Evolutionary conservation across 257 asterid species (phyloP).

Genomic region (Rehmannia glutinosa): DNA sequence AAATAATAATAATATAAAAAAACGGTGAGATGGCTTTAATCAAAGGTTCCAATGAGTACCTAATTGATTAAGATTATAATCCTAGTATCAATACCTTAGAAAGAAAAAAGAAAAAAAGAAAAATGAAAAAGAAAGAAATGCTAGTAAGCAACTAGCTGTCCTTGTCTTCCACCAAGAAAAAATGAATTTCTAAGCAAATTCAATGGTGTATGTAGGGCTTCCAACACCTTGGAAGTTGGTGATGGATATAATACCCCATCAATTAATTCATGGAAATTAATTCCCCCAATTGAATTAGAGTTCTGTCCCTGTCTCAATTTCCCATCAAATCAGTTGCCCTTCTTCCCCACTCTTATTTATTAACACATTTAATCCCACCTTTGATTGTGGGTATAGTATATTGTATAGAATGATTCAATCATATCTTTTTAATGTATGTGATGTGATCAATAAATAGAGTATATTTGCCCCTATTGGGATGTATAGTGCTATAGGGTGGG

Average conservation of each 20-base stretch:
- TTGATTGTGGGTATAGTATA: not conserved
- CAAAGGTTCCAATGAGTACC: constrained; percentile 31
- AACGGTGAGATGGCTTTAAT: constrained; percentile 24
- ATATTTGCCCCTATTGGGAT: no score
- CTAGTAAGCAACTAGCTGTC: not conserved
- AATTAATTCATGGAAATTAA: constrained; percentile 18
- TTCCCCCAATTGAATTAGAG: constrained; percentile 9
- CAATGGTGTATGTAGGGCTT: constrained; percentile 23
- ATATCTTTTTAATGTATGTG: no score
- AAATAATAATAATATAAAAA: not conserved
- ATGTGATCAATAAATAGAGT: no score
- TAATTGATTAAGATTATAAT: constrained; percentile 22
- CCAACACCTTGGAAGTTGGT: constrained; percentile 34
- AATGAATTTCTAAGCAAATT: constrained; percentile 12
- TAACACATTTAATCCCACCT: not conserved
- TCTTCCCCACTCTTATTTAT: not conserved
- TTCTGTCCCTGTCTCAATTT: constrained; percentile 27
- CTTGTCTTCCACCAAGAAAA: constrained; percentile 22
- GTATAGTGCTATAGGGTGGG: no score
- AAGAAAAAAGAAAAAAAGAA: not conserved
- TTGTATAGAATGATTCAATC: no score
- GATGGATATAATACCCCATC: constrained; percentile 34
- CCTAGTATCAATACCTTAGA: constrained; percentile 8
- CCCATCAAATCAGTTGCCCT: constrained; percentile 15
- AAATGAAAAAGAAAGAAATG: not conserved